phyloP scores from a whole-genome alignment of 768 basidiomycete genomes.

The Scleroderma bovista region DNA sequence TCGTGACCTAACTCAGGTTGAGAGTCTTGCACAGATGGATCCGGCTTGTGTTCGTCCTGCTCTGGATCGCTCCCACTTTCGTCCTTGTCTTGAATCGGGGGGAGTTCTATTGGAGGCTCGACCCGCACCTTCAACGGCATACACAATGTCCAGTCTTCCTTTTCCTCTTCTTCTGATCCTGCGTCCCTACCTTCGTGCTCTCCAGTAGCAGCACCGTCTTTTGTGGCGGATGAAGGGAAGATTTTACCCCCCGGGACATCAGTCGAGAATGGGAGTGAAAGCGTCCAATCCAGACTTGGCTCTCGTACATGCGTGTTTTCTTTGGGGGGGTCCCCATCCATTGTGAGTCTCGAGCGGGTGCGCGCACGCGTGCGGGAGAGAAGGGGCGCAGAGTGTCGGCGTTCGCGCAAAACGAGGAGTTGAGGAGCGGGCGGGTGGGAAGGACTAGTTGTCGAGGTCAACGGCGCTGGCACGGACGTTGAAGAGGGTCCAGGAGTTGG shows the following conservation, averaged over 20 bases:
- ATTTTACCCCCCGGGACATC: constrained; percentile 23
- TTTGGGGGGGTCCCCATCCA: not conserved
- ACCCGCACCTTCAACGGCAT: constrained; percentile 23
- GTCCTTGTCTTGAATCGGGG: not conserved
- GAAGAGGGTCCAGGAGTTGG: constrained; percentile 3
- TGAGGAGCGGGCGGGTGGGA: constrained; percentile 6
- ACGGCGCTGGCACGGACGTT: not conserved
- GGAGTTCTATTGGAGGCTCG: not conserved
- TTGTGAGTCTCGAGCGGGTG: not conserved
- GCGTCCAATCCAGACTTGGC: constrained; percentile 20
- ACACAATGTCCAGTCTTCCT: constrained; percentile 28
- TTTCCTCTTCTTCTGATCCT: constrained; percentile 6
- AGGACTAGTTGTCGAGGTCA: not conserved
- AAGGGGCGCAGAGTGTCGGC: constrained; percentile 27
- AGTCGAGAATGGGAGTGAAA: constrained; percentile 26
- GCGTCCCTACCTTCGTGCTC: not conserved
- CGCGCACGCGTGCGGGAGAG: constrained; percentile 6
- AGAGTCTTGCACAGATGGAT: not conserved
- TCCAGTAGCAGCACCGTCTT: not conserved
- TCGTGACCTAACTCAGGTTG: not conserved
- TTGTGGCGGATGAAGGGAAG: not conserved
- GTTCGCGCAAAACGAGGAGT: constrained; percentile 21
- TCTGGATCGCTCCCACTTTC: constrained; percentile 1
- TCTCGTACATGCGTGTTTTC: not conserved
- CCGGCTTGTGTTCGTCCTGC: not conserved